Conservation (phyloP, 805 yeast species). For the Monosporozyma siamensis region DNA sequence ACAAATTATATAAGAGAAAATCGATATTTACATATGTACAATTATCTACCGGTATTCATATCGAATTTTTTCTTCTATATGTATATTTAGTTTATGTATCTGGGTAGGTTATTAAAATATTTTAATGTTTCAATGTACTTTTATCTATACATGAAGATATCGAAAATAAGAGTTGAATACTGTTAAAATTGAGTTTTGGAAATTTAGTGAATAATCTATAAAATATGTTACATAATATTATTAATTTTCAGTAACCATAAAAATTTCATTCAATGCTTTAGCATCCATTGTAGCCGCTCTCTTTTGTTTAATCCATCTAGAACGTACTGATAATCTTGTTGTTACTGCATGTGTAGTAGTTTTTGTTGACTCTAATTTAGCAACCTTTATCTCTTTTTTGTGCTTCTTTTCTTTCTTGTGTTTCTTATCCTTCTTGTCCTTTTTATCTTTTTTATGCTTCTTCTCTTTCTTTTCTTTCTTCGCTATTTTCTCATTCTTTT, state of each 20-base stretch:
- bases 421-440: conserved; percentile 27
- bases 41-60: no score
- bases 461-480: conserved; percentile 25
- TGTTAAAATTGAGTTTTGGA: no score
- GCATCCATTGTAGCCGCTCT: conserved; percentile 86
- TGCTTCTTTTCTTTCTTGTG: conserved; percentile 26
- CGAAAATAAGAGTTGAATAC: no score
- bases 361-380: conserved; percentile 20
- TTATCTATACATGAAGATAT: no score
- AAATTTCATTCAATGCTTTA: conserved; percentile 82
- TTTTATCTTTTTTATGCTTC: conserved; percentile 22
- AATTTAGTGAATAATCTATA: no score
- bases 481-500: conserved; percentile 25
- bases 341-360: conserved; percentile 30
- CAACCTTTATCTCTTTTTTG: conserved; percentile 24
- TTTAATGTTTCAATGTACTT: background rate
- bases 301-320: conserved; percentile 82
- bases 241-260: conserved; percentile 57
- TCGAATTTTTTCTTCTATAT: background rate
- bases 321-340: conserved; percentile 65
- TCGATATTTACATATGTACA: background rate
- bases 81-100: conserved; percentile 3
- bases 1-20: background rate
- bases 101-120: conserved; percentile 1
- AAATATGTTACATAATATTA: background rate